Conservation (phyloP, 805 yeast species). For the Hanseniaspora hatyaiensis region DNA sequence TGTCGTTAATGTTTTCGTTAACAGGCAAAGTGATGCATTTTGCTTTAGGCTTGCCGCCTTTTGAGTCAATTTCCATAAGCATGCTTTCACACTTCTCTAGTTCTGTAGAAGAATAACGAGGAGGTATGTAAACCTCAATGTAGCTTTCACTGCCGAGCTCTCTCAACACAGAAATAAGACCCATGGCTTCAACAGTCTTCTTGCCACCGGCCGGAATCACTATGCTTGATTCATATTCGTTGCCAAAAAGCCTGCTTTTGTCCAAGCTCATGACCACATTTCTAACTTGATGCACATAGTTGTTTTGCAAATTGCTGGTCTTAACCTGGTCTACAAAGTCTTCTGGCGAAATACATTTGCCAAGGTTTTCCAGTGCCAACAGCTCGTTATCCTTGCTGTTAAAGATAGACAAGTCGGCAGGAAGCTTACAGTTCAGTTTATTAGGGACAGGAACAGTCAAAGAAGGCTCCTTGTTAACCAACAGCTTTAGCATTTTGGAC, state of each 20-base stretch:
- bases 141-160: conserved; percentile 59
- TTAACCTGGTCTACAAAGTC: conserved; percentile 1
- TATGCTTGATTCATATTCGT: conserved; percentile 41
- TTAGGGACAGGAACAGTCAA: neutral
- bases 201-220: conserved; percentile 65
- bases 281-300: neutral
- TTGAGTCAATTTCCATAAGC: conserved; percentile 50
- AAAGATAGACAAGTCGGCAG: neutral
- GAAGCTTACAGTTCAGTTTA: conserved; percentile 1
- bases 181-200: conserved; percentile 50
- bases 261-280: neutral
- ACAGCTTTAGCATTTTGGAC: conserved; percentile 1
- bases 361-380: neutral
- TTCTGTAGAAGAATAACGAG: conserved; percentile 33
- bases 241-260: neutral
- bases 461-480: conserved; percentile 3
- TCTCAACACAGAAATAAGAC: conserved; percentile 45
- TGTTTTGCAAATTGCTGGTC: neutral
- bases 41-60: conserved; percentile 21
- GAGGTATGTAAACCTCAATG: conserved; percentile 71
- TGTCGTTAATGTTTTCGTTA: neutral
- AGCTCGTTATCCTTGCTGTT: neutral
- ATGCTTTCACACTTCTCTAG: conserved; percentile 21
- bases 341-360: neutral
- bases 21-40: neutral